Evolutionary conservation across 2,329 filamentous ascomycete genomes (phyloP).

Genomic region (Neofusicoccum kwambonambiense): DNA sequence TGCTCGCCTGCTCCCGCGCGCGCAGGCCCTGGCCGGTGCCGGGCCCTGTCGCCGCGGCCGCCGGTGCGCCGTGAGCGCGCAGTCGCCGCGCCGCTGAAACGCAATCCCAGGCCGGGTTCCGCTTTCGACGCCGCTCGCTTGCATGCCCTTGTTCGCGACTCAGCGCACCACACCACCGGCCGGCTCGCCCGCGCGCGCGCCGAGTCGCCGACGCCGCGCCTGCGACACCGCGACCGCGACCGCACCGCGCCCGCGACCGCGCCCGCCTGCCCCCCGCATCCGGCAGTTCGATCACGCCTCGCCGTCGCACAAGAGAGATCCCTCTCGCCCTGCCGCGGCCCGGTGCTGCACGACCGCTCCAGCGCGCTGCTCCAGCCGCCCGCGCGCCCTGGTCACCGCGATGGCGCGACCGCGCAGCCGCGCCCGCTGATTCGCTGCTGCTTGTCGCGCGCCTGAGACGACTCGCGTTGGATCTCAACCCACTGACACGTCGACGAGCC

Average conservation of each 20-base stretch:
- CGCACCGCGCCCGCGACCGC: not conserved
- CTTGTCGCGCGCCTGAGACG: constrained; percentile 19
- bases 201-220: constrained; percentile 12
- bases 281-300: constrained; percentile 14
- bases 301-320: constrained; percentile 5
- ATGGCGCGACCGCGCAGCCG: not conserved
- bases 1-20: not conserved
- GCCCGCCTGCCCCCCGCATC: not conserved
- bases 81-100: constrained; percentile 4
- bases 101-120: not conserved
- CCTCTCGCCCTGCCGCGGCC: not conserved
- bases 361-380: not conserved
- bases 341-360: not conserved
- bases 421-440: not conserved
- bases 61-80: not conserved
- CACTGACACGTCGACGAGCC: constrained; percentile 13
- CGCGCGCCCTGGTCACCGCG: not conserved
- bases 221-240: not conserved
- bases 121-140: constrained; percentile 7
- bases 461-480: constrained; percentile 6
- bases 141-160: constrained; percentile 8
- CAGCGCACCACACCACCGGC: constrained; percentile 4
- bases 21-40: not conserved
- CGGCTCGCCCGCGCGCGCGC: not conserved
- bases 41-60: not conserved